Percentiles rank a stretch among this genome's conserved stretches.
phyloP scores from a whole-genome alignment of 202 grass and related monocot genomes.

The Tripidium arundinaceum region DNA sequence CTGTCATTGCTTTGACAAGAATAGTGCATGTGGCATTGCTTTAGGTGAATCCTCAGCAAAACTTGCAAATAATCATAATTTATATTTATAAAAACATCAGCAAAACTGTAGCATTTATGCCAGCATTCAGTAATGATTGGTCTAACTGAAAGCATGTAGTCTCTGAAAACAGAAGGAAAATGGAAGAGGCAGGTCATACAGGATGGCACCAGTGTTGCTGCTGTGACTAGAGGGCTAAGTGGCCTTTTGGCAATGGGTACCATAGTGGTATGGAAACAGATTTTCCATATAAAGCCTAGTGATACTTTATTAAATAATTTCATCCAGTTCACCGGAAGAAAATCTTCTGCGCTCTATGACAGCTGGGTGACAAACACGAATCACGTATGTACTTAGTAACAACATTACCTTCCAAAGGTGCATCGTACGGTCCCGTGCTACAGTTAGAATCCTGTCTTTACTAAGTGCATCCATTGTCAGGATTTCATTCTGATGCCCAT shows the following conservation, averaged over 20 bases:
- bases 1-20: neutral
- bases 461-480: conserved; percentile 67
- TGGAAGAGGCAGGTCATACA: neutral
- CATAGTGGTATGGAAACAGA: neutral
- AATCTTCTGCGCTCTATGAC: neutral
- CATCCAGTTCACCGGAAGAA: neutral
- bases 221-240: neutral
- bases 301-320: neutral
- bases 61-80: neutral
- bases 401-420: conserved; percentile 77
- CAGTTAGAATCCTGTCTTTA: conserved; percentile 78
- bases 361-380: neutral
- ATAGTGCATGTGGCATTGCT: neutral
- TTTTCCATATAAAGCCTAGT: neutral
- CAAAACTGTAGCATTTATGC: neutral
- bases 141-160: neutral
- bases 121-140: neutral
- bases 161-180: neutral
- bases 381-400: neutral
- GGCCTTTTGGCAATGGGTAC: neutral
- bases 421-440: conserved; percentile 75
- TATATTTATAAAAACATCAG: neutral
- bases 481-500: conserved; percentile 83
- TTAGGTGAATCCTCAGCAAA: neutral
- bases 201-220: neutral